phyloP scores from a whole-genome alignment of 192 early-diverging fungal species.

The Coemansia sp. region DNA sequence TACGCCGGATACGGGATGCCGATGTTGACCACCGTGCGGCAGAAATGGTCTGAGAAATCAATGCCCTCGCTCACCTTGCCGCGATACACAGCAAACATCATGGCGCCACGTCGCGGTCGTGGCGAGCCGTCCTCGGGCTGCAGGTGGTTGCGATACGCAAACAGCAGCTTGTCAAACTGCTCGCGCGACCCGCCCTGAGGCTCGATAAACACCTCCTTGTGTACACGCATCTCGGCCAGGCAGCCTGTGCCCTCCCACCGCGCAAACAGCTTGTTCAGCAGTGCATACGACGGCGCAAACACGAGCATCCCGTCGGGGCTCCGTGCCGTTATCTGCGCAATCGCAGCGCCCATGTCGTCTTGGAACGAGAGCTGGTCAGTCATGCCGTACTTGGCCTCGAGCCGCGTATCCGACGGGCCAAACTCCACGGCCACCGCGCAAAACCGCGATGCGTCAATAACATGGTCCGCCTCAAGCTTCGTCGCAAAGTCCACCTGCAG shows the following conservation, averaged over 20 bases:
- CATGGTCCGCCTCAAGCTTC: slow-evolving; percentile 63
- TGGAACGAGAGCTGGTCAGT: slow-evolving; percentile 51
- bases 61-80: slow-evolving; percentile 55
- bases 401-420: slow-evolving; percentile 39
- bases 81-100: slow-evolving; percentile 56
- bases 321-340: slow-evolving; percentile 30
- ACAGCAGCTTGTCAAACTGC: slow-evolving; percentile 42
- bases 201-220: slow-evolving; percentile 45
- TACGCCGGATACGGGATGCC: slow-evolving; percentile 59
- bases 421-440: slow-evolving; percentile 55
- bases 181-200: slow-evolving; percentile 32
- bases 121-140: slow-evolving; percentile 5
- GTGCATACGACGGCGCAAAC: slow-evolving; percentile 48
- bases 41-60: slow-evolving; percentile 48
- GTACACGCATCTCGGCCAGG: slow-evolving; percentile 15
- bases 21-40: slow-evolving; percentile 53
- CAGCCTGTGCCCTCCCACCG: slow-evolving; percentile 46
- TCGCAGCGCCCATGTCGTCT: slow-evolving; percentile 55
- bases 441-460: slow-evolving; percentile 62
- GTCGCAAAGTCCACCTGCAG: slow-evolving; percentile 54
- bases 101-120: slow-evolving; percentile 10
- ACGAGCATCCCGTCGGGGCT: slow-evolving; percentile 49
- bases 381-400: slow-evolving; percentile 50
- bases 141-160: slow-evolving; percentile 30
- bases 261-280: slow-evolving; percentile 39